Percentiles rank a stretch among this genome's conserved stretches.
These are phyloP conservation scores for Aspergillus nanangensis DNA, from an alignment of 495 filamentous ascomycete species.

Conservation along the genomic window DNA sequence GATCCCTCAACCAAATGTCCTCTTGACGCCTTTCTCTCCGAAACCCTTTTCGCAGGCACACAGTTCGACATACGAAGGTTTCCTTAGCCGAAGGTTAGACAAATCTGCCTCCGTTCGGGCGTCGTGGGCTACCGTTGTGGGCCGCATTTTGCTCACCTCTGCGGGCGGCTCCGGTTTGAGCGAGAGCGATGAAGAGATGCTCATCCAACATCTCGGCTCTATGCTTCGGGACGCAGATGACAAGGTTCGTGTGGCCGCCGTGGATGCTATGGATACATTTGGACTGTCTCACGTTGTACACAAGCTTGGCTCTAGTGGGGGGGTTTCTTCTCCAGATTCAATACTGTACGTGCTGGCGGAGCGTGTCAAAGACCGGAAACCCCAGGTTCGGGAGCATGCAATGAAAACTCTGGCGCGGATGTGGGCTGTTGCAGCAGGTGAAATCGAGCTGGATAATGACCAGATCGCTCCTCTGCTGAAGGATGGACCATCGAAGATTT, in stretches of 20 bases:
- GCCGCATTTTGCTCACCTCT: constrained; percentile 75
- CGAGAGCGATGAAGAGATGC: constrained; percentile 64
- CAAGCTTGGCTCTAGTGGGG: constrained; percentile 72
- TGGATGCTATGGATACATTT: constrained; percentile 74
- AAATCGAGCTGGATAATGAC: constrained; percentile 81
- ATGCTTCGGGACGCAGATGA: constrained; percentile 89
- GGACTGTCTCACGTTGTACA: constrained; percentile 71
- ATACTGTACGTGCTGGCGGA: constrained; percentile 78
- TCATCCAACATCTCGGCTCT: constrained; percentile 68
- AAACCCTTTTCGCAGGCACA: constrained; percentile 82
- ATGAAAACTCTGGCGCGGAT: constrained; percentile 79
- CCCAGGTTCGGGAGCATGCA: constrained; percentile 73
- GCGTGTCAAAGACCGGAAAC: constrained; percentile 81
- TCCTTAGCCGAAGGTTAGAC: constrained; percentile 78
- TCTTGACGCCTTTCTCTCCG: constrained; percentile 74
- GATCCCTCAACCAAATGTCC: constrained; percentile 54
- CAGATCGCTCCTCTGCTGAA: constrained; percentile 64
- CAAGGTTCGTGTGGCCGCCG: constrained; percentile 80
- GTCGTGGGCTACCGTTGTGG: constrained; percentile 79
- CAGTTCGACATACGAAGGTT: constrained; percentile 69
- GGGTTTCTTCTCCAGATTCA: constrained; percentile 62
- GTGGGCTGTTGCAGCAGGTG: constrained; percentile 87
- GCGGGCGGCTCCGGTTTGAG: constrained; percentile 82
- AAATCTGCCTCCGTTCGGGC: constrained; percentile 75
- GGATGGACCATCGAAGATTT: constrained; percentile 77